Evolutionary conservation across 768 basidiomycete genomes (phyloP), one percentile per base, ranked within the genome.

Genomic region (Serendipita indica): DNA sequence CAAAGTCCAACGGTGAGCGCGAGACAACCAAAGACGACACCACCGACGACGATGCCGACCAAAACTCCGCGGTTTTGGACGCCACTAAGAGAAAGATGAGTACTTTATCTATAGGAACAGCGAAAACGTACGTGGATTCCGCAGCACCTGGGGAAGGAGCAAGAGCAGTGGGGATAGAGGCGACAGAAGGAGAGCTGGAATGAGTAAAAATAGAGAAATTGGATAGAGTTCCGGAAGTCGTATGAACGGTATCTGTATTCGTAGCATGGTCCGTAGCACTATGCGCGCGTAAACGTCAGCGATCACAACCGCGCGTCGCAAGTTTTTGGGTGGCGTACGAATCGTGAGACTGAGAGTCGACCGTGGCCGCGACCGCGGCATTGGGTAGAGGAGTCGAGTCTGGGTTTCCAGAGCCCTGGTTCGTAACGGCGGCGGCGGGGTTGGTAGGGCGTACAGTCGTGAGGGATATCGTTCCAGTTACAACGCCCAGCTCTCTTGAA

Each of bases 301-400:
- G 43, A 7, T 7, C 22, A 46, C 7, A 13, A 46, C 27, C 25
- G 22, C 27, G 25, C 37, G 13, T 39, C 13, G 37, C 37, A 39
- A 18, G 37, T 13, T 2, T 13, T 39, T 39, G 37, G 13, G 45
- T 28, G 16, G 32, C 49, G 25, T 33, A 54, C 49, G 49, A 22
- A 54, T 54, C 22, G 32, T 54, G 20, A 54, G 49, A 16, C 22
- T 27, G 49, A 54, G 49, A 54, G n/a, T 18, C 35, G 35, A n/a
- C n/a, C 35, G 35, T 37, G 35, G 10, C 35, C 35, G 35, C 30
- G 25, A 28, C 10, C 22, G 20, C 49, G 25, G 49, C 35, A 37
- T 37, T 37, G 10, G 35, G 35, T 37, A 37, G 10, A 37, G 10
- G n/a, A n/a, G 35, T 10, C n/a, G 35, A 37, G 35, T 37, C n/a